Evolutionary conservation across 164 flowering plant genomes (phyloP), one percentile per base, ranked within the genome.

Genomic region (Brasenia schreberi): DNA sequence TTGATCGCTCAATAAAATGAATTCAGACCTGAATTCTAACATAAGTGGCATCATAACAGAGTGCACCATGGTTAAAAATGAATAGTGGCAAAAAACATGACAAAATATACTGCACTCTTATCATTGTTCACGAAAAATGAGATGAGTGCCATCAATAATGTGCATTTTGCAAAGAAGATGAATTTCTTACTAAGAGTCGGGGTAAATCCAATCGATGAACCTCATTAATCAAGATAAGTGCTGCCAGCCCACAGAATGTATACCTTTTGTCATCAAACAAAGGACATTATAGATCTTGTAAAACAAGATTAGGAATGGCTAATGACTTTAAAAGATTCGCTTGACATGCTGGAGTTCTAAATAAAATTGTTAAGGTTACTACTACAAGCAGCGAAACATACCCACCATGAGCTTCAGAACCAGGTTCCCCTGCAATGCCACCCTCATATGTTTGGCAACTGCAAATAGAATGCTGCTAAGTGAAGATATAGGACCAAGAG

Each of bases 341-440:
- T 45, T 7, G 14, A 3, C 12, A 6, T 6, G 53, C 7, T 2
- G 14, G 14, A 45, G 53, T 45, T 12, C 7, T 45, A 45, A 45
- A 45, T 45, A 45, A 45, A 45, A 45, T 7, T 45, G 14, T 45
- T 12, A 2, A 4, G 7, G 1, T 45, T 7, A 45, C 53, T 45
- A 12, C 53, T 18, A 27, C 64, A 66, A 59, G 72, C 44, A 61
- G 18, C 9, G 75, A 72, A 71, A 83, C 90, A 77, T 91, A 94
- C 98, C 98, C 99, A 75, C 97, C 97, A 81, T 94, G 99, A 81
- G 99, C 97, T 83, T 94, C 99, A 71, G 96, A 80, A 75, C 93
- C 92, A 68, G 97, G 99, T 76, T 94, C 97, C 64, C 96, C 97
- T 65, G 90, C 81, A 74, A 94, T 87, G 43, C 99, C 97, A 76